A percentile compares a stretch with the other conserved stretches of the same genome.
phyloP scores from a whole-genome alignment of 208 protist species.

The Leishmania aethiopica region DNA sequence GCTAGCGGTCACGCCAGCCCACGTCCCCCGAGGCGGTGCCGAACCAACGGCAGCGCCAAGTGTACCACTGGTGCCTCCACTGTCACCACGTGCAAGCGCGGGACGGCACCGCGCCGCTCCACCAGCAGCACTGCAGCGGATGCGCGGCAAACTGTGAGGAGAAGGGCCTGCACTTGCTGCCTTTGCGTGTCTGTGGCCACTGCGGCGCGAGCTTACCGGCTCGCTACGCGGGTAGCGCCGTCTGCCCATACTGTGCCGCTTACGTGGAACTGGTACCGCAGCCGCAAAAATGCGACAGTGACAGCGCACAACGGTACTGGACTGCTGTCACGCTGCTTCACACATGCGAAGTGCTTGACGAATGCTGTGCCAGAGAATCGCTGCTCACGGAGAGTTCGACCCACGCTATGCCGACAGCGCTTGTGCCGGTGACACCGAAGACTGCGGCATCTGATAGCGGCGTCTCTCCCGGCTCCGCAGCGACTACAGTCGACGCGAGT shows the following conservation, averaged over 20 bases:
- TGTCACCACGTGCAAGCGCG: conserved; percentile 19
- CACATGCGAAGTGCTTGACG: conserved; percentile 28
- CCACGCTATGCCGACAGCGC: neutral
- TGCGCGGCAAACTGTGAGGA: conserved; percentile 21
- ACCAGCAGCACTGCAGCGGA: conserved; percentile 13
- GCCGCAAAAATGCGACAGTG: neutral
- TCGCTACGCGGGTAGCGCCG: conserved; percentile 18
- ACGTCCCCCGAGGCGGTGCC: neutral
- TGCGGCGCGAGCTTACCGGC: conserved; percentile 23
- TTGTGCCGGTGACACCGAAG: neutral
- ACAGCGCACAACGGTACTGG: conserved; percentile 10
- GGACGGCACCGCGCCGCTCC: neutral
- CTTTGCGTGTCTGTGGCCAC: conserved; percentile 21
- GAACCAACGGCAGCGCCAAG: neutral
- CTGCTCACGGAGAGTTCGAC: conserved; percentile 1
- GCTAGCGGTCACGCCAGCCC: neutral
- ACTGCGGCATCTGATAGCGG: neutral
- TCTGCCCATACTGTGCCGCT: conserved; percentile 37
- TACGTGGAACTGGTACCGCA: conserved; percentile 18
- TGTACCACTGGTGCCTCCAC: conserved; percentile 22
- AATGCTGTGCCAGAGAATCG: conserved; percentile 11
- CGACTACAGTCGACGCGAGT: neutral
- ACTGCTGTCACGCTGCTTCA: conserved; percentile 27
- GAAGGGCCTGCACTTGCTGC: conserved; percentile 9
- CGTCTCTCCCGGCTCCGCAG: neutral